Evolutionary conservation across 208 protist genomes (phyloP), one percentile per base, ranked within the genome.

Genomic region (Crithidia sp.): DNA sequence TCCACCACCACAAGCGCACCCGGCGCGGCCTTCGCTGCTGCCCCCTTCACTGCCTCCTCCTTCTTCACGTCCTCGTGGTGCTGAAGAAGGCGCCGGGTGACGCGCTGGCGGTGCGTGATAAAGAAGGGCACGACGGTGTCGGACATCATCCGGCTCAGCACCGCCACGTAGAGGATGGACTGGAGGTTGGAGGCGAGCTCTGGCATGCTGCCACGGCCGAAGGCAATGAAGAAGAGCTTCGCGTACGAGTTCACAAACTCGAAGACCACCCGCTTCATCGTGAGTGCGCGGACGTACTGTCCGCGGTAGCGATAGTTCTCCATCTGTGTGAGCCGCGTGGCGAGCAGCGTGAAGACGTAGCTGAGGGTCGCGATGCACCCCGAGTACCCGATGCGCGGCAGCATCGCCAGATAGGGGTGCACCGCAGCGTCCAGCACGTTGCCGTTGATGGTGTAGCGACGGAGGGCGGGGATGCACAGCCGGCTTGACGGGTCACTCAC

Each of bases 231-330:
- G 71, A 95, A 71, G 5, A 95, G 73, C 66, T 85, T 86, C 5
- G 67, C 72, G 77, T 91, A 93, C 5, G 79, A 84, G 83, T 93
- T 89, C 58, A 92, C 61, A 45, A 88, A 81, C 61, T 95, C 87
- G 53, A 95, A 90, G 39, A 71, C 62, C 9, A 92, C 83, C 0
- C 85, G 79, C 80, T 95, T 95, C 60, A 86, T 68, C 63, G 81
- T 92, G 50, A 93, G 67, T 12, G 88, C 76, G 19, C 80, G 79
- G 8, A 87, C 72, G 66, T 89, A 86, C 56, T 91, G 84, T n/a
- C 69, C 78, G 8, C 84, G 64, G 63, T 81, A 78, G 36, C 68
- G 62, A 65, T 93, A 84, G 82, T 93, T 93, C 77, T 95, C 89
- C 58, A 83, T 77, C 43, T 75, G 71, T 13, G 76, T 95, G 53